phyloP scores from a whole-genome alignment of 2,329 filamentous ascomycete species.

The Ophiosphaerella korrae region DNA sequence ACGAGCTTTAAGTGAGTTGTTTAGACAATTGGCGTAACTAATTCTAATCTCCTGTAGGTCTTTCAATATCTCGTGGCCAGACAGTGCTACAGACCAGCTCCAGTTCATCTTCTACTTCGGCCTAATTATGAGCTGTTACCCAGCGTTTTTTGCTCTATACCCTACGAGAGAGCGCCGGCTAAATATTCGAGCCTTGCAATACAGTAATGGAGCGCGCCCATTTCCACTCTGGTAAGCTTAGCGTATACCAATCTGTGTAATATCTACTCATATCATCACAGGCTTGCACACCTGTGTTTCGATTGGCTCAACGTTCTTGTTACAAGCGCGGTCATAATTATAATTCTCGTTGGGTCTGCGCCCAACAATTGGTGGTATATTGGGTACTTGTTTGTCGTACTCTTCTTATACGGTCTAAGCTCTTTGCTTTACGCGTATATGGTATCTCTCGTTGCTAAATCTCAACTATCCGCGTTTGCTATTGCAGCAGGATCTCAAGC shows the following conservation, averaged over 20 bases:
- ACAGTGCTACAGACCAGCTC: slow-evolving; percentile 53
- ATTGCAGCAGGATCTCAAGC: slow-evolving; percentile 77
- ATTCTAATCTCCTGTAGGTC: slow-evolving; percentile 6
- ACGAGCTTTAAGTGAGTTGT: slow-evolving; percentile 58
- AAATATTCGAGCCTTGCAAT: slow-evolving; percentile 80
- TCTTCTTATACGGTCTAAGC: slow-evolving; percentile 78
- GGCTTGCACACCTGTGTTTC: slow-evolving; percentile 73
- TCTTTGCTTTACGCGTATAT: slow-evolving; percentile 77
- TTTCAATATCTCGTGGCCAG: slow-evolving; percentile 23
- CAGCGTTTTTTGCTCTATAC: slow-evolving; percentile 84
- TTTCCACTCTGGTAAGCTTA: slow-evolving; percentile 70
- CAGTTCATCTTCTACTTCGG: slow-evolving; percentile 83
- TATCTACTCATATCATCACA: background rate
- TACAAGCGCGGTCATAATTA: slow-evolving; percentile 68
- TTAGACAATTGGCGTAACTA: background rate
- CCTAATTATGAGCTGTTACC: slow-evolving; percentile 74
- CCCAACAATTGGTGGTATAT: slow-evolving; percentile 71
- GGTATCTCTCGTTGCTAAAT: slow-evolving; percentile 75
- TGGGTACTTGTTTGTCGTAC: slow-evolving; percentile 77
- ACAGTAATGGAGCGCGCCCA: slow-evolving; percentile 82
- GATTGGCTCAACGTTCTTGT: slow-evolving; percentile 74
- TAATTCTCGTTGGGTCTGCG: slow-evolving; percentile 63
- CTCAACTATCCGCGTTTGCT: slow-evolving; percentile 80
- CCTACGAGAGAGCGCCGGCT: slow-evolving; percentile 77
- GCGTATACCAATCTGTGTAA: background rate